A percentile compares a stretch with the other conserved stretches of the same genome.
phyloP scores from a whole-genome alignment of 306 rosid species.

The Gleditsia sinensis region DNA sequence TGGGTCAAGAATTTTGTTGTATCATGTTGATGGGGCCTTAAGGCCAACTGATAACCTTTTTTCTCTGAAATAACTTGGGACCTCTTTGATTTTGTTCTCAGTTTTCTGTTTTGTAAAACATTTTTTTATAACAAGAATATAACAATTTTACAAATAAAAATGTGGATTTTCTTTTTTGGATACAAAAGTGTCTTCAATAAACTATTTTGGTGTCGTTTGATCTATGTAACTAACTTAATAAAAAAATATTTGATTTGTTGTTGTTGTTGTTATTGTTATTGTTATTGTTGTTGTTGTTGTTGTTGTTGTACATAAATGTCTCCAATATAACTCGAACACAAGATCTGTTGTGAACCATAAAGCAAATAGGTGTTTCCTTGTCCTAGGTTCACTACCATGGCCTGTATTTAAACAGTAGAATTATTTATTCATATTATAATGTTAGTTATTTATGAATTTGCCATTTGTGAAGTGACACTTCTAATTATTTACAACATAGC shows the following conservation, averaged over 20 bases:
- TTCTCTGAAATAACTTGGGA: neutral
- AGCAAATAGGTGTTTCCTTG: neutral
- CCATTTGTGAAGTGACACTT: neutral
- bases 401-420: neutral
- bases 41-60: no score
- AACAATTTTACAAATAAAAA: no score
- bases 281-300: no score
- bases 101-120: no score
- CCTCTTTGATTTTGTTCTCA: neutral
- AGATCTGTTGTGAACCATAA: neutral
- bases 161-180: no score
- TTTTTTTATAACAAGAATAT: no score
- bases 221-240: no score
- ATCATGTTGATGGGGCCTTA: neutral
- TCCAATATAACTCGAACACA: neutral
- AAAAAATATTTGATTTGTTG: no score
- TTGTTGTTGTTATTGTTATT: no score
- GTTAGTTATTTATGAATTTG: neutral
- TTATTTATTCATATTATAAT: neutral
- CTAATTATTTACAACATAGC: neutral
- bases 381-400: neutral
- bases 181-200: no score
- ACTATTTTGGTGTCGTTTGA: no score
- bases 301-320: no score
- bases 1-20: neutral